These are phyloP conservation scores for Amanita muscaria DNA, from an alignment of 768 basidiomycete genomes.

Conservation along the genomic window DNA sequence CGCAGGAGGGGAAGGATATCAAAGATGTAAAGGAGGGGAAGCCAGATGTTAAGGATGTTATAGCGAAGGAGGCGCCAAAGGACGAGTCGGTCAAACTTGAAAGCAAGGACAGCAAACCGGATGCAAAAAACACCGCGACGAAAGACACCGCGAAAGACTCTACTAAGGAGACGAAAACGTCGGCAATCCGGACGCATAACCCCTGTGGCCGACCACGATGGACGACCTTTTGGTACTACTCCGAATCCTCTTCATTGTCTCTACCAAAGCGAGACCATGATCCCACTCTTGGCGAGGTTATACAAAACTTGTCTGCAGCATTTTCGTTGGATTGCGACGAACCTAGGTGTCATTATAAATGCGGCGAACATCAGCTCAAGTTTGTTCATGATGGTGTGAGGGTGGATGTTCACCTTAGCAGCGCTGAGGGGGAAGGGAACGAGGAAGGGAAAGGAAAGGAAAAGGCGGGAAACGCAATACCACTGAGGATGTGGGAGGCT, in stretches of 20 bases:
- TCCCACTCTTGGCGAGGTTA: conserved; percentile 33
- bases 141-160: too few relatives aligned
- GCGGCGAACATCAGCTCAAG: conserved; percentile 36
- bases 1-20: too few relatives aligned
- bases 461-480: background rate
- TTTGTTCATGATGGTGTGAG: conserved; percentile 31
- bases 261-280: too few relatives aligned
- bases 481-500: conserved; percentile 37
- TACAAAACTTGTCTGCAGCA: conserved; percentile 24
- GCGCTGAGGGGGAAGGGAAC: conserved; percentile 2
- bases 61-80: too few relatives aligned
- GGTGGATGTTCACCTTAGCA: conserved; percentile 20
- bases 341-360: conserved; percentile 24
- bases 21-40: too few relatives aligned
- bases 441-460: conserved; percentile 11
- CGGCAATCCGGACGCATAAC: conserved; percentile 3
- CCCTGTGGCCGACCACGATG: conserved; percentile 39
- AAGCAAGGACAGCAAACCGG: too few relatives aligned
- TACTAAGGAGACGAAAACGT: too few relatives aligned
- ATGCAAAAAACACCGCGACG: too few relatives aligned
- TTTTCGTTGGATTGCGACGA: conserved; percentile 29
- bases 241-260: too few relatives aligned
- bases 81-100: too few relatives aligned
- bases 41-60: too few relatives aligned
- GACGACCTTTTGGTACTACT: conserved; percentile 44